Base-by-base conservation (phyloP, 257 asterid genomes). In the Mentha longifolia region DNA sequence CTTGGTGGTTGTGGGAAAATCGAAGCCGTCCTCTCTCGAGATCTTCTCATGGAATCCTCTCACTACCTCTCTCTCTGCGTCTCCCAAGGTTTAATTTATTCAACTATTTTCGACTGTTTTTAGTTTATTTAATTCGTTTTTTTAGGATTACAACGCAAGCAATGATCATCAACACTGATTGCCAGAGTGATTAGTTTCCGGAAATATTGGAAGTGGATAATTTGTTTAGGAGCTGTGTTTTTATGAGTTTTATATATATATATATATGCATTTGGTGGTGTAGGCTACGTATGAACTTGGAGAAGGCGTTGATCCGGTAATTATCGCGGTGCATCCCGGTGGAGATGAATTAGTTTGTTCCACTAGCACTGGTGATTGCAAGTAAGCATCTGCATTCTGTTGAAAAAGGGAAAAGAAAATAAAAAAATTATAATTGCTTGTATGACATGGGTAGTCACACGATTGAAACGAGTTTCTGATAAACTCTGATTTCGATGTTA, bases 301-400 rank as follows among this genome's bases (percentile, higher is more conserved):
- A 72, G 91, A 85, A 74, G 95, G 95, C 59, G 87, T 81, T 76
- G 79, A 77, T 69, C 97, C 95, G 45, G 85, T 88, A 51, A 72
- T 70, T 68, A 78, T 95, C 67, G 90, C 92, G 6, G 94, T 85
- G 74, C 99, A 92, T 77, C 97, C 97, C 0, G 78, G 87, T 67
- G 98, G 97, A 35, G 96, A 92, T 59, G 89, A 79, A 52, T 72
- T 95, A 13, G 96, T 92, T 76, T 92, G 95, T 77, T 92, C 98
- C 47, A 88, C 96, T 47, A 87, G 87, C 73, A 56, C 84, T n/a
- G 96, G 94, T 70, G 97, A 95, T 80, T 90, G 98, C 99, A 95
- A 84, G 98, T 95, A 68, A 71, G 90, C 83, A 30, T 47, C 66
- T 20, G n/a, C 4, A 6, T 50, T 37, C 2, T 45, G 55, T 59